phyloP scores from a whole-genome alignment of 352 stramenopile species.

The Phytophthora fragariaefolia region DNA sequence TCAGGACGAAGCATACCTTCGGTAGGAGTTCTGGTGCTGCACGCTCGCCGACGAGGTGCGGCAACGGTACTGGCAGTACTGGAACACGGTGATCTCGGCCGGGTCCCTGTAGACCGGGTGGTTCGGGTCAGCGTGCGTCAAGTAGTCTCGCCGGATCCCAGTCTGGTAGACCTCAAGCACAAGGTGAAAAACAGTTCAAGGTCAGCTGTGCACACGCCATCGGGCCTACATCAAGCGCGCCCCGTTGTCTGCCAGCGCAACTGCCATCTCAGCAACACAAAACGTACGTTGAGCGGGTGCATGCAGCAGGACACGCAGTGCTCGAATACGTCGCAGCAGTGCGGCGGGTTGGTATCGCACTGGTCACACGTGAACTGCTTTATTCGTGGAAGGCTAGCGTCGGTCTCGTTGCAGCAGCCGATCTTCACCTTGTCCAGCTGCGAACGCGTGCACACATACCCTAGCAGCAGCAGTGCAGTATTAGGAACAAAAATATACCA shows the following conservation, averaged over 20 bases:
- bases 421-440: conserved; percentile 46
- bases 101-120: conserved; percentile 72
- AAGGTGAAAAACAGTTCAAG: conserved; percentile 17
- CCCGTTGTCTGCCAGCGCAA: background rate
- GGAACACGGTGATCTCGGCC: conserved; percentile 64
- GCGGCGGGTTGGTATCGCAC: conserved; percentile 70
- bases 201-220: conserved; percentile 18
- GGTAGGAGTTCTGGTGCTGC: conserved; percentile 82
- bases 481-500: too few species aligned
- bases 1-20: conserved; percentile 46
- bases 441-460: conserved; percentile 56
- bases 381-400: conserved; percentile 54
- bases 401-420: conserved; percentile 71
- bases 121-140: conserved; percentile 61
- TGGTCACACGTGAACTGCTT: conserved; percentile 68
- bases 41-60: conserved; percentile 80
- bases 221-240: background rate
- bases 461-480: conserved; percentile 21
- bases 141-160: conserved; percentile 61
- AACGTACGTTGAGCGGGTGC: conserved; percentile 71
- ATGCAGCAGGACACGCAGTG: conserved; percentile 85
- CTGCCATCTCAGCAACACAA: conserved; percentile 10
- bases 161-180: conserved; percentile 37
- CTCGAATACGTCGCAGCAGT: conserved; percentile 75
- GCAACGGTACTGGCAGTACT: conserved; percentile 74